Evolutionary conservation across 2,329 filamentous ascomycete genomes (phyloP).

Genomic region (Aphanocladium album): DNA sequence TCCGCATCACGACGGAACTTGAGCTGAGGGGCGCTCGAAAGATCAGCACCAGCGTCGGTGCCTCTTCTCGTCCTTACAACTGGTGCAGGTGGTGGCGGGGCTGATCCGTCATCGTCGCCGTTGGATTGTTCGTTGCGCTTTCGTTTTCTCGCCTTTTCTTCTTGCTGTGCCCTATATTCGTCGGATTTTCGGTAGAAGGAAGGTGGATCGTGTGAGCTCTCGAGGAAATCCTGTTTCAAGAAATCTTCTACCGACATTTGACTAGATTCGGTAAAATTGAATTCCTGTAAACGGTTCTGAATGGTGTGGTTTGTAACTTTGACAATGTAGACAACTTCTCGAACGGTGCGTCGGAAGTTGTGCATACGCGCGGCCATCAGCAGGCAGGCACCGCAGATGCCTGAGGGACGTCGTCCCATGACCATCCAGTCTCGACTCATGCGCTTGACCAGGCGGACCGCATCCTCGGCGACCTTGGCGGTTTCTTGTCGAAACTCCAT

Average conservation of each 20-base stretch:
- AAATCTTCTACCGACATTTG: conserved; percentile 86
- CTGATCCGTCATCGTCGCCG: conserved; percentile 18
- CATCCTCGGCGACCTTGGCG: conserved; percentile 81
- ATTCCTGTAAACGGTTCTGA: conserved; percentile 85
- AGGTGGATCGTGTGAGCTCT: conserved; percentile 75
- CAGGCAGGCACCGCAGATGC: conserved; percentile 88
- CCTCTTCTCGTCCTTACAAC: conserved; percentile 14
- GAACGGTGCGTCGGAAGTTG: conserved; percentile 88
- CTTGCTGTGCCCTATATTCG: conserved; percentile 51
- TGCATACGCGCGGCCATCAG: conserved; percentile 97
- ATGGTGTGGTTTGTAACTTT: conserved; percentile 95
- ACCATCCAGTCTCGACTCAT: conserved; percentile 99
- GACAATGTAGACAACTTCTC: conserved; percentile 96
- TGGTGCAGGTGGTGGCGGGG: neutral
- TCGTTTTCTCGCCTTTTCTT: conserved; percentile 43
- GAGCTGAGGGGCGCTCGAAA: conserved; percentile 28
- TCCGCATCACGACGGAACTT: conserved; percentile 55
- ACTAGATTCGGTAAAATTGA: conserved; percentile 79
- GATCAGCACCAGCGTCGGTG: conserved; percentile 29
- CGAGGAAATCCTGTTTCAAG: conserved; percentile 63
- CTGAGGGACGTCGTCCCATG: conserved; percentile 85
- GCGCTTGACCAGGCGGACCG: conserved; percentile 77
- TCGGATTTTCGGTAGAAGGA: conserved; percentile 67
- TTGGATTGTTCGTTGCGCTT: conserved; percentile 36
- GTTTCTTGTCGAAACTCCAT: conserved; percentile 84